Percentiles rank a stretch among this genome's conserved stretches.
phyloP scores from a whole-genome alignment of 2,329 filamentous ascomycete genomes.

The Pseudovirgaria hyperparasitica region DNA sequence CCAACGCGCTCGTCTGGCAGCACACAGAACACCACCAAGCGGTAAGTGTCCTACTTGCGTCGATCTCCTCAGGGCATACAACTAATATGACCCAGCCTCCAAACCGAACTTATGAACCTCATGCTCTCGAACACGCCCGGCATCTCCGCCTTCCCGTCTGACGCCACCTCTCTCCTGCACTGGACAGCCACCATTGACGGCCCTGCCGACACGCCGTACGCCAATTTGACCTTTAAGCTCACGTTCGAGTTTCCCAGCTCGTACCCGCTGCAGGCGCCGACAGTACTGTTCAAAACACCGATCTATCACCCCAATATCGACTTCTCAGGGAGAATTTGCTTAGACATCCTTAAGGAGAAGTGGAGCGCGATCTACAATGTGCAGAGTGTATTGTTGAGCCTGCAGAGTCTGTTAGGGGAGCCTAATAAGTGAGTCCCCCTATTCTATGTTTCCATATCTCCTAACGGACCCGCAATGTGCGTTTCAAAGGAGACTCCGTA shows the following conservation, averaged over 20 bases:
- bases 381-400: slow-evolving; percentile 78
- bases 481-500: slow-evolving; percentile 5
- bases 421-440: slow-evolving; percentile 75
- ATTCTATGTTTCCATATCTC: slow-evolving; percentile 5
- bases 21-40: too few relatives aligned
- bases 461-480: slow-evolving; percentile 7
- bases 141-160: slow-evolving; percentile 87
- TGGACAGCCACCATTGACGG: slow-evolving; percentile 94
- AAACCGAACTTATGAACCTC: slow-evolving; percentile 95
- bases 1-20: too few relatives aligned
- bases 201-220: slow-evolving; percentile 83
- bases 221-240: slow-evolving; percentile 79
- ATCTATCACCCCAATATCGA: slow-evolving; percentile 99
- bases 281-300: slow-evolving; percentile 92
- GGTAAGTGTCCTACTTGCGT: too few relatives aligned
- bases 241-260: slow-evolving; percentile 80
- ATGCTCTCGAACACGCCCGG: slow-evolving; percentile 93
- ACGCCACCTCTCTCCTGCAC: slow-evolving; percentile 68
- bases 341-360: slow-evolving; percentile 98
- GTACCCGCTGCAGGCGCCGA: slow-evolving; percentile 85
- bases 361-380: slow-evolving; percentile 98
- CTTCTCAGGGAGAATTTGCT: slow-evolving; percentile 90
- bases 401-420: slow-evolving; percentile 91
- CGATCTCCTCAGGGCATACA: too few relatives aligned
- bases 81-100: slow-evolving; percentile 71